Base-by-base conservation (phyloP, 208 protist genomes). In the Trypanosoma cruzi region DNA sequence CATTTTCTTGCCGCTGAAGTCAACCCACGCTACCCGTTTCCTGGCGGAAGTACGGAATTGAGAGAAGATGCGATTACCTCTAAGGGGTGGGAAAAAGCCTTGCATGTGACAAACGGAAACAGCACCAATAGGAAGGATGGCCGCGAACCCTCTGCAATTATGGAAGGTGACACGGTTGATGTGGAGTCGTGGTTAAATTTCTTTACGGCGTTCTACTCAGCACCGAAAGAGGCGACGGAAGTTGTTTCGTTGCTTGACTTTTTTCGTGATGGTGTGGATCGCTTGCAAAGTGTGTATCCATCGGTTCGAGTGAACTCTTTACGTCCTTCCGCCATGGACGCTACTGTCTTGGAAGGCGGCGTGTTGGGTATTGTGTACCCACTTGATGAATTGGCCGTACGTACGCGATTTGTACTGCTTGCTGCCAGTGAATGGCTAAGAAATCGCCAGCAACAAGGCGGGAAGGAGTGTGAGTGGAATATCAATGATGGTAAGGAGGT, bases 361-460 rank as follows among this genome's bases (percentile, higher is more conserved):
- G 44, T 13, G 44, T 52, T 0, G n/a, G 13, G 55, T 46, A 26
- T 69, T 29, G 62, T 70, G 20, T 73, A 68, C 36, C 71, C 79
- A 24, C 63, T 84, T 10, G 72, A 75, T 67, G 79, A 84, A 37
- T 70, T 84, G 42, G 61, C 26, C 11, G 54, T 71, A 1, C 73
- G 75, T n/a, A 55, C 58, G 3, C 69, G 69, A 48, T 84, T 76
- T 68, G 37, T 77, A 29, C 49, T 84, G 40, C 56, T 71, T 42
- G 60, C 34, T 13, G 76, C 60, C 59, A 34, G 61, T 31, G 64
- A 56, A 34, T 26, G 22, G 7, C 44, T 70, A 31, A 36, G 55
- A 10, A 52, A 36, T n/a, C 37, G 44, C 24, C 5, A 22, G 13
- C 37, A 57, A 16, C 40, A 7, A 44, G 1, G 52, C 24, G 50